These are phyloP conservation scores for Ilyonectria sp. DNA, from an alignment of 2,329 filamentous ascomycete genomes.

Conservation along the genomic window DNA sequence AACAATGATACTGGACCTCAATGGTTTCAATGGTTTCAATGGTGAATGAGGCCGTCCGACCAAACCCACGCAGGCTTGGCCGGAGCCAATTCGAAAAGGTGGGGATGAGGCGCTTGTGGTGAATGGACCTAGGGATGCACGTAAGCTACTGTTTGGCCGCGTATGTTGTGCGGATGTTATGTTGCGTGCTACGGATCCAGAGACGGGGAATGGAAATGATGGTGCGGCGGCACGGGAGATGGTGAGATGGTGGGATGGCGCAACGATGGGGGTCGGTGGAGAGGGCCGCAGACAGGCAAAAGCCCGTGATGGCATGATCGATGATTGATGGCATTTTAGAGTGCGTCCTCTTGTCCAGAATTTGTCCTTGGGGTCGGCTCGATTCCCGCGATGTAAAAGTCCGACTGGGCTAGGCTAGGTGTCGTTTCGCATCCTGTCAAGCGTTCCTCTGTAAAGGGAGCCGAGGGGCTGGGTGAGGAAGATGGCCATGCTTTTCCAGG, in stretches of 20 bases:
- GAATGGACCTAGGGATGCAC: neutral
- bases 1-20: neutral
- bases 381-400: neutral
- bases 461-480: neutral
- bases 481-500: constrained; percentile 1
- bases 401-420: neutral
- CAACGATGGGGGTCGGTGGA: constrained; percentile 8
- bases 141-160: neutral
- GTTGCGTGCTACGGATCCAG: neutral
- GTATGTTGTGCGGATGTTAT: neutral
- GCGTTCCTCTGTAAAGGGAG: constrained; percentile 13
- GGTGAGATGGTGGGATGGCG: constrained; percentile 1
- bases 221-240: constrained; percentile 3
- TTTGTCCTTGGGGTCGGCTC: neutral
- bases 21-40: neutral
- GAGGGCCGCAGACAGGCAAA: constrained; percentile 7
- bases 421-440: constrained; percentile 19
- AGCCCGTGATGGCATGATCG: neutral
- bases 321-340: constrained; percentile 17
- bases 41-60: neutral
- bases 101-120: constrained; percentile 10
- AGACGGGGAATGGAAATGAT: neutral
- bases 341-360: neutral
- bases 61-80: neutral
- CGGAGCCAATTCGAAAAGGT: constrained; percentile 2